These are phyloP conservation scores for Phlegmacium glaucopus DNA, from an alignment of 768 basidiomycete species.

Conservation along the genomic window DNA sequence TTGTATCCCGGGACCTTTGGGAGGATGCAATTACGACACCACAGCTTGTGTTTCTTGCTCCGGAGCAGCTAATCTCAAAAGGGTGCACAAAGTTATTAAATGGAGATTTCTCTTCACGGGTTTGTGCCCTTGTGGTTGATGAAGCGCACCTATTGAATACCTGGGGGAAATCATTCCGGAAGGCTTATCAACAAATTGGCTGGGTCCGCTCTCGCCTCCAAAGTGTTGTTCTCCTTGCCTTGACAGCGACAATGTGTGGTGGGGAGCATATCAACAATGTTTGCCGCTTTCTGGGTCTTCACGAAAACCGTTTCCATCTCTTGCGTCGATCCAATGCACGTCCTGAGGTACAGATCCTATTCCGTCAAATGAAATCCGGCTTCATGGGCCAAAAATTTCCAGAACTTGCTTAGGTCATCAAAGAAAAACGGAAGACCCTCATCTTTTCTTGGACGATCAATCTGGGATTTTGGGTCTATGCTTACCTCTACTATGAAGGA, in stretches of 20 bases:
- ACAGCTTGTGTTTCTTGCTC: background rate
- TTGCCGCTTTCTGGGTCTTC: background rate
- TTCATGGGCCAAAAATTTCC: background rate
- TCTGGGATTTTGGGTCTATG: background rate
- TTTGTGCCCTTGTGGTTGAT: background rate
- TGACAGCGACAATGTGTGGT: background rate
- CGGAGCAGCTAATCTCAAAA: background rate
- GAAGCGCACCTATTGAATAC: background rate
- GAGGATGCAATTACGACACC: background rate
- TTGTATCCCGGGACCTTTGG: background rate
- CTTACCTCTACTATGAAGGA: background rate
- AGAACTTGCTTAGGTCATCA: background rate
- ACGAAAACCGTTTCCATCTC: background rate
- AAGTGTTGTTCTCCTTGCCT: background rate
- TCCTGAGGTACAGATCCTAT: background rate
- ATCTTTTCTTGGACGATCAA: background rate
- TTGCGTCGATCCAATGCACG: background rate
- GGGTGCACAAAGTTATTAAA: background rate
- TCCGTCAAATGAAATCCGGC: background rate
- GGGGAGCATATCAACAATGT: background rate
- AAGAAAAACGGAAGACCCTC: background rate
- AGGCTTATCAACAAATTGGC: background rate
- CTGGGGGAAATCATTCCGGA: background rate
- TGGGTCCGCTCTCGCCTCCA: background rate
- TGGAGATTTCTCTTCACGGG: background rate